These are phyloP conservation scores for sorghum (Sorghum bicolor) DNA, from an alignment of 176 grass and related monocot species.

Conservation along the genomic window DNA sequence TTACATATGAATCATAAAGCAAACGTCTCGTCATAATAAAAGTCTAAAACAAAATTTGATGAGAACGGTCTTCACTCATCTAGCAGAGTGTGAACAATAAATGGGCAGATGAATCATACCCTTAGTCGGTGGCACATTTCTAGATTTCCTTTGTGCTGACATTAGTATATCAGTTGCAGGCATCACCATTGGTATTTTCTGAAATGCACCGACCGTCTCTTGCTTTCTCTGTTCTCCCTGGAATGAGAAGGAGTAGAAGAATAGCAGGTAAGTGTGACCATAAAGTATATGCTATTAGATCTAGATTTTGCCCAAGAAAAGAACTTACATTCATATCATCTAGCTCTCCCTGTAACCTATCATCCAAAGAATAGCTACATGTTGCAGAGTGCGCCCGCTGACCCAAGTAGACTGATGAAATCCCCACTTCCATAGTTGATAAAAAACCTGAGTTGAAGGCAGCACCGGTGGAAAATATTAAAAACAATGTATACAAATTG, in stretches of 20 bases:
- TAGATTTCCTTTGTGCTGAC: too few relatives aligned
- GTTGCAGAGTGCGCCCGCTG: background rate
- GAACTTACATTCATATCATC: slow-evolving; percentile 26
- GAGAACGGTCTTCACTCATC: background rate
- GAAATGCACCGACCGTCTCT: slow-evolving; percentile 43
- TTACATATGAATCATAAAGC: slow-evolving; percentile 8
- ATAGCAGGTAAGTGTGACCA: background rate
- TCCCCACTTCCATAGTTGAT: slow-evolving; percentile 1
- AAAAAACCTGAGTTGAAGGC: slow-evolving; percentile 20
- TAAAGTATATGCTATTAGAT: too few relatives aligned
- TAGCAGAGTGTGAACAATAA: background rate
- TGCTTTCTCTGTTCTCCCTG: slow-evolving; percentile 49
- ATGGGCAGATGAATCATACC: slow-evolving; percentile 30
- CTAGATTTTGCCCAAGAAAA: too few relatives aligned
- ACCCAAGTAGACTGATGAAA: slow-evolving; percentile 12
- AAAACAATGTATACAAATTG: background rate
- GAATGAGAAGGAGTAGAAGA: slow-evolving; percentile 18
- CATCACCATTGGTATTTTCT: too few relatives aligned
- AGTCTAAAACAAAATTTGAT: slow-evolving; percentile 3
- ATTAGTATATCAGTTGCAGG: background rate
- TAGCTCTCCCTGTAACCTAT: slow-evolving; percentile 13
- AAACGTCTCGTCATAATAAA: background rate
- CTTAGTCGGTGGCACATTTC: too few relatives aligned
- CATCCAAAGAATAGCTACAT: slow-evolving; percentile 5
- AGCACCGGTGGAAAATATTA: background rate